Evolutionary conservation across 495 filamentous ascomycete species (phyloP).

Genomic region (Podospora appendiculata): DNA sequence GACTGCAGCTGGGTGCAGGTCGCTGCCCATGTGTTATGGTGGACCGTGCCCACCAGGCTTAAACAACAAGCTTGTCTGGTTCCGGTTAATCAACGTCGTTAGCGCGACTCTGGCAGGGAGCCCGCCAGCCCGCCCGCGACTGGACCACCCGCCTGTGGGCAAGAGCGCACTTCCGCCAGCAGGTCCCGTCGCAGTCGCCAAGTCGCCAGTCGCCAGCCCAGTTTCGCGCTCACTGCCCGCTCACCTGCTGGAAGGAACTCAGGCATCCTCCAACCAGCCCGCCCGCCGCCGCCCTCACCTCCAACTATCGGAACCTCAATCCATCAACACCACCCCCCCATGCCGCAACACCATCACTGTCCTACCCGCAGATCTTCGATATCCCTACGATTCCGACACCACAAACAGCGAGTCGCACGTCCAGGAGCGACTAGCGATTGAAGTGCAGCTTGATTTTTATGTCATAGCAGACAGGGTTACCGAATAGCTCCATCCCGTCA

Average conservation of each 20-base stretch:
- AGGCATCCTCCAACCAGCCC: no score
- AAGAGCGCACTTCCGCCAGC: no score
- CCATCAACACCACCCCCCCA: background rate
- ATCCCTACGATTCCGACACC: background rate
- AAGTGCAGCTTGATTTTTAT: background rate
- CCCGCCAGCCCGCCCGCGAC: background rate
- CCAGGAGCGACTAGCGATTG: background rate
- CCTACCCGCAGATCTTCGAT: background rate
- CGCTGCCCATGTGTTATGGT: slow-evolving; percentile 7
- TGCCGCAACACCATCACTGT: background rate
- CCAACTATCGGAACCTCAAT: slow-evolving; percentile 6
- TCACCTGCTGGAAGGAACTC: no score
- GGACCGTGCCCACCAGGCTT: slow-evolving; percentile 16
- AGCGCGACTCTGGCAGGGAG: slow-evolving; percentile 17
- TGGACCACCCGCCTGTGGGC: no score
- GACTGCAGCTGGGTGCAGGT: background rate
- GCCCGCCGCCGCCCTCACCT: slow-evolving; percentile 3
- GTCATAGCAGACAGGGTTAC: background rate
- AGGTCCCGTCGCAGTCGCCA: no score
- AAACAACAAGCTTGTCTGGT: slow-evolving; percentile 6
- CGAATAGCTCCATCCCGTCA: slow-evolving; percentile 2
- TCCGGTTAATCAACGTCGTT: slow-evolving; percentile 21
- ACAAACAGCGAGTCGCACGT: background rate
- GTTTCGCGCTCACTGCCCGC: no score
- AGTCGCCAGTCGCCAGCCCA: no score